phyloP scores from a whole-genome alignment of 2,329 filamentous ascomycete genomes.

The Colletotrichum eremochloae region DNA sequence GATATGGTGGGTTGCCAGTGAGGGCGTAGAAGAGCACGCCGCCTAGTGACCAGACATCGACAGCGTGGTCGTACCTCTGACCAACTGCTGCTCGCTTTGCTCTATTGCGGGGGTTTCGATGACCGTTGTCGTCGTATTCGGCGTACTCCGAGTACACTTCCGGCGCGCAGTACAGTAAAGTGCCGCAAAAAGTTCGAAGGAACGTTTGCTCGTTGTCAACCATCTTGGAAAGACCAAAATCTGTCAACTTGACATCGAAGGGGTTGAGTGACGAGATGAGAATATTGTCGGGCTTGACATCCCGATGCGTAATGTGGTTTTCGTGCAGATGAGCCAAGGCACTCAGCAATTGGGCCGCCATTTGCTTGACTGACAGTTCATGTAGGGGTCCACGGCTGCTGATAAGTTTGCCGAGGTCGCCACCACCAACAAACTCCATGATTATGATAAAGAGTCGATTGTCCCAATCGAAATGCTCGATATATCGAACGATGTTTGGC shows the following conservation, averaged over 20 bases:
- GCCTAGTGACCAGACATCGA: conserved; percentile 96
- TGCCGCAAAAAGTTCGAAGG: conserved; percentile 95
- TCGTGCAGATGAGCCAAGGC: conserved; percentile 89
- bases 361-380: conserved; percentile 77
- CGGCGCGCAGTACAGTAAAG: conserved; percentile 93
- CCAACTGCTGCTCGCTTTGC: conserved; percentile 66
- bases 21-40: conserved; percentile 91
- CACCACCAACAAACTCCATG: conserved; percentile 91
- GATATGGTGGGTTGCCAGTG: conserved; percentile 84
- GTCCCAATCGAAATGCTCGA: conserved; percentile 87
- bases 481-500: conserved; percentile 91
- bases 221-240: conserved; percentile 97
- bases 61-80: conserved; percentile 87
- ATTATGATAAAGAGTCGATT: conserved; percentile 92
- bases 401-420: conserved; percentile 85
- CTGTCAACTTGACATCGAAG: conserved; percentile 89
- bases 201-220: conserved; percentile 92
- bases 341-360: conserved; percentile 82
- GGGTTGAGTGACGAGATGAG: conserved; percentile 81
- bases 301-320: conserved; percentile 94
- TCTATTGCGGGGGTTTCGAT: conserved; percentile 72
- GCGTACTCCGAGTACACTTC: conserved; percentile 88
- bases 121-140: conserved; percentile 78
- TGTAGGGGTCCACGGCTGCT: conserved; percentile 70
- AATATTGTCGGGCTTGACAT: conserved; percentile 99